Percentiles rank a stretch among this genome's conserved stretches.
Conservation (phyloP, 345 rosid species). For the Eutrema heterophyllum region DNA sequence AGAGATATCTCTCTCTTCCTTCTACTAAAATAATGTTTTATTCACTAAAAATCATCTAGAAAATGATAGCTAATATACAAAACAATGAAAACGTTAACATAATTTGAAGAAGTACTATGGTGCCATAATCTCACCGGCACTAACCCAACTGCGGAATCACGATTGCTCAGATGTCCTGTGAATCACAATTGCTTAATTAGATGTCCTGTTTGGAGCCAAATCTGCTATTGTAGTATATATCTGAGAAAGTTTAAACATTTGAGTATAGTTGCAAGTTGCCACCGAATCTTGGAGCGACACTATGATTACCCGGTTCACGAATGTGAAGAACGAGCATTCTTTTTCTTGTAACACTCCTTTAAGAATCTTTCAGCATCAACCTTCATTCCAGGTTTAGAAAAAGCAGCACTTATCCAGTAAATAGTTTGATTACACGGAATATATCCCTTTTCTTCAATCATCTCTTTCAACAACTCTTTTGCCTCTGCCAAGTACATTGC, state of each 20-base stretch:
- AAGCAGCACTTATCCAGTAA: slow-evolving; percentile 51
- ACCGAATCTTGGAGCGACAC: not conserved
- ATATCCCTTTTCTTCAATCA: slow-evolving; percentile 69
- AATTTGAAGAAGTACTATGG: not conserved
- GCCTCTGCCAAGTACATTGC: slow-evolving; percentile 54
- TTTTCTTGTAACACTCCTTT: slow-evolving; percentile 48
- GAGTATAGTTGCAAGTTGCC: slow-evolving; percentile 1
- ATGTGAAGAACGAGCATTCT: slow-evolving; percentile 24
- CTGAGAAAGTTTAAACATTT: not conserved
- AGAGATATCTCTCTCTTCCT: too few relatives aligned
- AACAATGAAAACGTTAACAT: too few relatives aligned
- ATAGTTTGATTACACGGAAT: slow-evolving; percentile 57
- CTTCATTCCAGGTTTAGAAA: slow-evolving; percentile 59
- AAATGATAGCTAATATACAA: too few relatives aligned
- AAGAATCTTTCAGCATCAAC: slow-evolving; percentile 47
- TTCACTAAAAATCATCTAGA: too few relatives aligned
- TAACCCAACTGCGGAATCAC: slow-evolving; percentile 1
- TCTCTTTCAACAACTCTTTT: slow-evolving; percentile 48
- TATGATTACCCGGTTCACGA: slow-evolving; percentile 14
- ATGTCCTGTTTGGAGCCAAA: slow-evolving; percentile 15
- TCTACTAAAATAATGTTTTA: too few relatives aligned
- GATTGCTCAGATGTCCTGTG: slow-evolving; percentile 15
- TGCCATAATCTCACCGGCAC: slow-evolving; percentile 9
- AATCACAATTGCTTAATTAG: slow-evolving; percentile 17
- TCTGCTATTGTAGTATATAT: not conserved